A percentile compares a stretch with the other conserved stretches of the same genome.
These are phyloP conservation scores for Plantago lanceolata DNA, from an alignment of 305 asterid genomes.

Conservation along the genomic window DNA sequence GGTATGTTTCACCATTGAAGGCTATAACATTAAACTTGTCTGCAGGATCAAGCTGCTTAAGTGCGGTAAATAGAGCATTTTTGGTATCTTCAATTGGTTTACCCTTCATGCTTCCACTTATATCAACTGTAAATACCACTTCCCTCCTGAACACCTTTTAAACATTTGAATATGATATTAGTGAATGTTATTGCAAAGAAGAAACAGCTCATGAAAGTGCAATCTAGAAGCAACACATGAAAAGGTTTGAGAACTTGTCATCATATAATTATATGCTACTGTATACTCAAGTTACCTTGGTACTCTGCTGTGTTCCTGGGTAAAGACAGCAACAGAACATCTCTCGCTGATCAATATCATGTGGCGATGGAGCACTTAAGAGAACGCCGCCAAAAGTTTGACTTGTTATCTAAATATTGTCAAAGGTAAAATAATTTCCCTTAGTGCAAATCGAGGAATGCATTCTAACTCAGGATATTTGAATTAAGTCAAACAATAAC, in stretches of 20 bases:
- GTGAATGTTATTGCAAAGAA: conserved; percentile 7
- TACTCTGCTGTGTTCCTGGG: conserved; percentile 60
- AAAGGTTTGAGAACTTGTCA: background rate
- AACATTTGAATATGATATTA: background rate
- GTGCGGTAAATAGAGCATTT: conserved; percentile 65
- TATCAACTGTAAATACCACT: conserved; percentile 81
- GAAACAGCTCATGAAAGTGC: background rate
- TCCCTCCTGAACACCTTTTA: conserved; percentile 69
- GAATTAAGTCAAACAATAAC: no score
- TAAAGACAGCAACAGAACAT: conserved; percentile 72
- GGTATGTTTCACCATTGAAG: conserved; percentile 58
- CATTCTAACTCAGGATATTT: background rate
- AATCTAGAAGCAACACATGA: background rate
- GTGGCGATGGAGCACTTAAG: conserved; percentile 54
- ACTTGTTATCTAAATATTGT: conserved; percentile 52
- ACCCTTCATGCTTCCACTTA: conserved; percentile 94
- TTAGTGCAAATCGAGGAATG: conserved; percentile 9
- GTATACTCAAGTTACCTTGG: conserved; percentile 42
- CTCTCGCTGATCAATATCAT: conserved; percentile 69
- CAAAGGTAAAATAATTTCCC: conserved; percentile 13
- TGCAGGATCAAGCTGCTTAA: conserved; percentile 57
- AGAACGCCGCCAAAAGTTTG: conserved; percentile 59
- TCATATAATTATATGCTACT: background rate
- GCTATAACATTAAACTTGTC: conserved; percentile 76
- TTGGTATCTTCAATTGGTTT: conserved; percentile 69